phyloP scores from a whole-genome alignment of 2,329 filamentous ascomycete genomes.

The Aureobasidium sp. region DNA sequence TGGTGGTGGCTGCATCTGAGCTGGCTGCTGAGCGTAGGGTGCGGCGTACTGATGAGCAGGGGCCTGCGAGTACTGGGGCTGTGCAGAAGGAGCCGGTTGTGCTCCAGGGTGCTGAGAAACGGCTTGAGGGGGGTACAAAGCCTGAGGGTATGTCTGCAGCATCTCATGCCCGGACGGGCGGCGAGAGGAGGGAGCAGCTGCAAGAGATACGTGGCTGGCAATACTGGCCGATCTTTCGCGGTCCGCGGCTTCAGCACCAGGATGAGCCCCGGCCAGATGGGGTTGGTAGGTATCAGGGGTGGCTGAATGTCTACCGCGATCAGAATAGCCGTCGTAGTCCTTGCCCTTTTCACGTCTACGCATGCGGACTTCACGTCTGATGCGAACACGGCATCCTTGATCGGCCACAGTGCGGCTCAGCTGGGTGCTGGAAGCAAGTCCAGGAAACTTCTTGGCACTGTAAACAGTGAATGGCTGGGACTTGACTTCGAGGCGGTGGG shows the following conservation, averaged over 20 bases:
- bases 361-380: slow-evolving; percentile 89
- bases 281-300: slow-evolving; percentile 24
- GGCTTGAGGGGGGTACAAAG: slow-evolving; percentile 26
- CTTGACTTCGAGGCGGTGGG: slow-evolving; percentile 84
- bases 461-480: slow-evolving; percentile 80
- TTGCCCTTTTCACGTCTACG: slow-evolving; percentile 63
- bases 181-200: slow-evolving; percentile 24
- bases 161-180: slow-evolving; percentile 40
- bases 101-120: slow-evolving; percentile 30
- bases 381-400: slow-evolving; percentile 92
- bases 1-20: slow-evolving; percentile 10
- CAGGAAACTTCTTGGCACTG: slow-evolving; percentile 98
- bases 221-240: slow-evolving; percentile 33
- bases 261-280: slow-evolving; percentile 19
- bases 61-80: slow-evolving; percentile 29
- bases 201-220: slow-evolving; percentile 26
- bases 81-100: slow-evolving; percentile 29
- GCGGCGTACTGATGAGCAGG: slow-evolving; percentile 19
- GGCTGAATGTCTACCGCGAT: slow-evolving; percentile 37
- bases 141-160: slow-evolving; percentile 31
- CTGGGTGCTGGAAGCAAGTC: slow-evolving; percentile 77
- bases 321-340: slow-evolving; percentile 50
- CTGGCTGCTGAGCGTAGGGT: slow-evolving; percentile 11
- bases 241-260: slow-evolving; percentile 28
- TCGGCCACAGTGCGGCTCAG: slow-evolving; percentile 88